Percentiles rank a stretch among this genome's conserved stretches.
Conservation (phyloP, 768 basidiomycete genomes). For the Tulasnella sp. region DNA sequence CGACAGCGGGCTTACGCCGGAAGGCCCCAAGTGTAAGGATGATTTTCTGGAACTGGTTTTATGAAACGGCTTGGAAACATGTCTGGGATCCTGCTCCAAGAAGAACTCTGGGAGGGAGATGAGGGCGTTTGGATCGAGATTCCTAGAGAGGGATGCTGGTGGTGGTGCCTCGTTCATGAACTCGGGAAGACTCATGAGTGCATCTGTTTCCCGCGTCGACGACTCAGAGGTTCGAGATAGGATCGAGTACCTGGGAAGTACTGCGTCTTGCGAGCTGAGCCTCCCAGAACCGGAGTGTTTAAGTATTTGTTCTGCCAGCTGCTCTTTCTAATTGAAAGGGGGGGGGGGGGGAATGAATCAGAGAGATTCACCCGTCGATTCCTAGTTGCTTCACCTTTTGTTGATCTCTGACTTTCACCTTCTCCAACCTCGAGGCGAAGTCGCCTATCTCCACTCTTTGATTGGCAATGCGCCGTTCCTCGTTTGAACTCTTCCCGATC, state of each 20-base stretch:
- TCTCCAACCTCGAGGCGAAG: conserved; percentile 45
- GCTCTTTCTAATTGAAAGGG: conserved; percentile 42
- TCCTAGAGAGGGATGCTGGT: neutral
- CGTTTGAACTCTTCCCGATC: conserved; percentile 53
- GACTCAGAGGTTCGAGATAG: conserved; percentile 10
- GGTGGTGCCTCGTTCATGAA: conserved; percentile 43
- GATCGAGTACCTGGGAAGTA: conserved; percentile 30
- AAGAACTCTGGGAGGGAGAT: conserved; percentile 56
- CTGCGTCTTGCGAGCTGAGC: conserved; percentile 69
- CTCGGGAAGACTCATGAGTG: conserved; percentile 48
- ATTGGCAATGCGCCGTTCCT: conserved; percentile 46
- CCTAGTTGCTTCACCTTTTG: conserved; percentile 42
- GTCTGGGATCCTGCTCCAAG: conserved; percentile 32
- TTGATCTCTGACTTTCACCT: conserved; percentile 45
- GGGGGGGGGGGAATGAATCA: conserved; percentile 1
- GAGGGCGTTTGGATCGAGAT: conserved; percentile 39
- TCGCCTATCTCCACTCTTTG: conserved; percentile 58
- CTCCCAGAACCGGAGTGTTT: conserved; percentile 64
- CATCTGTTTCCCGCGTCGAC: conserved; percentile 31
- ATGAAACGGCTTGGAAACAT: neutral
- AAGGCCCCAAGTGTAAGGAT: conserved; percentile 10
- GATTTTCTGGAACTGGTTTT: neutral
- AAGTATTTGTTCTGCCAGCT: conserved; percentile 65
- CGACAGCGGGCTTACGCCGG: neutral
- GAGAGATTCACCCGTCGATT: neutral